A percentile compares a stretch with the other conserved stretches of the same genome.
These are phyloP conservation scores for Edaphochlamys debaryana DNA, from an alignment of 139 green algal genomes.

Conservation along the genomic window DNA sequence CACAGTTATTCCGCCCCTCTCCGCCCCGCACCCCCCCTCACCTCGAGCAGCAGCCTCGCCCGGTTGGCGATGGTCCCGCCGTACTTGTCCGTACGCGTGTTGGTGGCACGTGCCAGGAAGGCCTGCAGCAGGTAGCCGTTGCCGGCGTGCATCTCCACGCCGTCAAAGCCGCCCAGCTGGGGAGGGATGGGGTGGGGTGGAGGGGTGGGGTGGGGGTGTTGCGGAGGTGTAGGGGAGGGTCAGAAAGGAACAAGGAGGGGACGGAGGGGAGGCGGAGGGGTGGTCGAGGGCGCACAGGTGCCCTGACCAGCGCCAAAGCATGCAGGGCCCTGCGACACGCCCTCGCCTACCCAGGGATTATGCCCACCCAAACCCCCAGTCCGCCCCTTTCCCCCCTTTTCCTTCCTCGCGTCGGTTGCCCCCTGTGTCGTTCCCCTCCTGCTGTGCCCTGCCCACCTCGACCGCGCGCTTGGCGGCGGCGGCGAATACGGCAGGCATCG, in stretches of 20 bases:
- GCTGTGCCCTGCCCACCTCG: background rate
- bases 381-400: too few species aligned
- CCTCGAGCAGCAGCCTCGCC: conserved; percentile 46
- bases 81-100: conserved; percentile 43
- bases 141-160: conserved; percentile 63
- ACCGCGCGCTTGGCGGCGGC: background rate
- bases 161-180: conserved; percentile 60
- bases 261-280: too few species aligned
- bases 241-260: too few species aligned
- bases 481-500: background rate
- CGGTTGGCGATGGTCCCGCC: conserved; percentile 40
- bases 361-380: too few species aligned
- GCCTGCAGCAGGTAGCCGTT: conserved; percentile 68
- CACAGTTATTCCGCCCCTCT: background rate
- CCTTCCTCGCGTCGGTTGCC: too few species aligned
- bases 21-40: background rate
- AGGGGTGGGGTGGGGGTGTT: too few species aligned
- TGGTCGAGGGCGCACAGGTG: too few species aligned
- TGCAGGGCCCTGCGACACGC: too few species aligned
- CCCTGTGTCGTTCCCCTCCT: too few species aligned
- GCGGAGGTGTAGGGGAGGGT: too few species aligned
- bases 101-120: conserved; percentile 45
- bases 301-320: too few species aligned
- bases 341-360: too few species aligned
- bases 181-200: background rate